These are phyloP conservation scores for Acanthochlamys bracteata DNA, from an alignment of 106 monocot species.

Conservation along the genomic window DNA sequence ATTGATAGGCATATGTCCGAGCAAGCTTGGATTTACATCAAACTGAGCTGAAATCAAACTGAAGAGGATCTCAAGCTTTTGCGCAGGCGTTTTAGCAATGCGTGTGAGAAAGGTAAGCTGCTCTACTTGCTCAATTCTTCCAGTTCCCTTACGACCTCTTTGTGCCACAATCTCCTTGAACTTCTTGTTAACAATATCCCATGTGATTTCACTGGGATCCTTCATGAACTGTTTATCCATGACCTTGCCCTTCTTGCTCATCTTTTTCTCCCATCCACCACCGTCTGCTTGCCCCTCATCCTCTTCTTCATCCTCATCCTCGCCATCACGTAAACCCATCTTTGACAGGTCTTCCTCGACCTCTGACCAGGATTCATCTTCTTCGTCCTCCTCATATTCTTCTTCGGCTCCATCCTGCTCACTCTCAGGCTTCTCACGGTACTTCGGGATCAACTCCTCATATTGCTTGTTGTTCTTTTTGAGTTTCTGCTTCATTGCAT, in stretches of 20 bases:
- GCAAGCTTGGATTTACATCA: conserved; percentile 90
- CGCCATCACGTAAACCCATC: conserved; percentile 23
- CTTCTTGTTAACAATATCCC: conserved; percentile 86
- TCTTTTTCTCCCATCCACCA: conserved; percentile 39
- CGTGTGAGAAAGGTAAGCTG: conserved; percentile 83
- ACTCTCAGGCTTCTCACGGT: conserved; percentile 56
- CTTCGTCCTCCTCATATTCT: conserved; percentile 23
- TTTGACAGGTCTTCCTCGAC: conserved; percentile 35
- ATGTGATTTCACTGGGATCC: conserved; percentile 81
- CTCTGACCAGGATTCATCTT: conserved; percentile 34
- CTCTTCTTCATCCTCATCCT: conserved; percentile 31
- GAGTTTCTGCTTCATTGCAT: conserved; percentile 92
- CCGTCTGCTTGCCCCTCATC: conserved; percentile 9
- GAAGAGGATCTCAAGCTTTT: conserved; percentile 83
- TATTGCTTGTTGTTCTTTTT: conserved; percentile 96
- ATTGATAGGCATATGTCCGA: conserved; percentile 83
- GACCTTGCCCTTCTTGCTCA: conserved; percentile 52
- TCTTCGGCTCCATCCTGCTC: conserved; percentile 41
- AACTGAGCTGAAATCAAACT: conserved; percentile 84
- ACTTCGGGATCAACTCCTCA: conserved; percentile 58
- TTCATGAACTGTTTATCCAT: conserved; percentile 81
- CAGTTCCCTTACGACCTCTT: conserved; percentile 85
- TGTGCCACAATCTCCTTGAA: conserved; percentile 82
- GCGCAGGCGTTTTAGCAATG: conserved; percentile 92
- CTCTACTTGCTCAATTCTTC: conserved; percentile 84